These are phyloP conservation scores for Lodderomyces parapsilosis DNA, from an alignment of 1,139 yeast species.

Conservation along the genomic window DNA sequence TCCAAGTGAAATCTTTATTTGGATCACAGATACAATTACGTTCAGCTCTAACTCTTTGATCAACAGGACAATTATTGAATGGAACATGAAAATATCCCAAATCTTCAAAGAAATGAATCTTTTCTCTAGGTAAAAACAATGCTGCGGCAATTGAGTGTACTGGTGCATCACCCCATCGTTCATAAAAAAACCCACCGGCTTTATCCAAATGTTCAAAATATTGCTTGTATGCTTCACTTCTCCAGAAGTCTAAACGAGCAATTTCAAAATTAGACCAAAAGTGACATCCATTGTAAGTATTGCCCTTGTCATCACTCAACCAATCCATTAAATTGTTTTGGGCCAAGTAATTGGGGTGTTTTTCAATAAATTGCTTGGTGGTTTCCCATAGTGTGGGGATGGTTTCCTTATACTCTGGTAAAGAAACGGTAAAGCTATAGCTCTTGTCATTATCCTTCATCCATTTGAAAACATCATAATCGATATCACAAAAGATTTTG, in stretches of 20 bases:
- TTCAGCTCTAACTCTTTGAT: constrained; percentile 47
- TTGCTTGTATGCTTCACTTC: constrained; percentile 63
- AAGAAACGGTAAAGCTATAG: constrained; percentile 78
- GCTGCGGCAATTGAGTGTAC: constrained; percentile 88
- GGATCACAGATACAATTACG: constrained; percentile 76
- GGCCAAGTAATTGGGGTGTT: constrained; percentile 63
- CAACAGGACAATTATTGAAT: constrained; percentile 75
- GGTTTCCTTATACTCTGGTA: constrained; percentile 81
- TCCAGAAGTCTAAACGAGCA: constrained; percentile 72
- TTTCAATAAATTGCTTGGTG: constrained; percentile 63
- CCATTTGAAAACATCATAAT: constrained; percentile 77
- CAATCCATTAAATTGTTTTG: constrained; percentile 70
- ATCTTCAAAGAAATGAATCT: constrained; percentile 77
- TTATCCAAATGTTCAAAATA: constrained; percentile 73
- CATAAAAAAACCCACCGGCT: constrained; percentile 86
- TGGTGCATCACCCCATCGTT: constrained; percentile 95
- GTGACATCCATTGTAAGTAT: constrained; percentile 74
- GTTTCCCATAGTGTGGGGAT: constrained; percentile 82
- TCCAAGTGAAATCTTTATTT: constrained; percentile 78
- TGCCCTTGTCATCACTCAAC: constrained; percentile 67
- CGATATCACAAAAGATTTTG: constrained; percentile 72
- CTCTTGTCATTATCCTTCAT: constrained; percentile 73
- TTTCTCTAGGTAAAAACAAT: constrained; percentile 61
- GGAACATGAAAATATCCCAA: constrained; percentile 82
- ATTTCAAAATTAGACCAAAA: constrained; percentile 90